Evolutionary conservation across 805 yeast genomes (phyloP).

Genomic region (Kazachstania africana): DNA sequence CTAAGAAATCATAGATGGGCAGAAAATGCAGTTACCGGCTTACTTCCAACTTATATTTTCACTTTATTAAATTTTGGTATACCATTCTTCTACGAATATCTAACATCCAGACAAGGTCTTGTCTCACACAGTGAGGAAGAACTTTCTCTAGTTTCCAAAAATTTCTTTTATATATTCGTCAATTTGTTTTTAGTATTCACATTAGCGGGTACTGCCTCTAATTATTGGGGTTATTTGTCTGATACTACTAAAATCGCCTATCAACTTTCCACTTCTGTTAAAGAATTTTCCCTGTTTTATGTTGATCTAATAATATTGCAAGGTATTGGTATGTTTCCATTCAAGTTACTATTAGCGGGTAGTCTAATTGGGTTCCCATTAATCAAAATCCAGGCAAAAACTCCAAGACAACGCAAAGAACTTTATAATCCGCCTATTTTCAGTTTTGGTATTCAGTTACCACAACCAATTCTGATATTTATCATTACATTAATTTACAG

Average conservation of each 20-base stretch:
- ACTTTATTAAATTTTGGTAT: slow-evolving; percentile 71
- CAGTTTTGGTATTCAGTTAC: slow-evolving; percentile 83
- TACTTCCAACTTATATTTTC: slow-evolving; percentile 84
- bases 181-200: slow-evolving; percentile 90
- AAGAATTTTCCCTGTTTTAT: slow-evolving; percentile 73
- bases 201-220: slow-evolving; percentile 82
- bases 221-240: slow-evolving; percentile 65
- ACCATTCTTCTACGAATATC: slow-evolving; percentile 78
- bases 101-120: slow-evolving; percentile 76
- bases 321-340: slow-evolving; percentile 85
- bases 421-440: slow-evolving; percentile 82
- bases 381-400: slow-evolving; percentile 50
- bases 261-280: slow-evolving; percentile 71
- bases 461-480: slow-evolving; percentile 80
- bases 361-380: slow-evolving; percentile 65
- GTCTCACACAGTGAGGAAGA: slow-evolving; percentile 91
- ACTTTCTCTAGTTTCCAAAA: slow-evolving; percentile 77
- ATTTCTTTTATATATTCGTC: slow-evolving; percentile 89
- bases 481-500: slow-evolving; percentile 80
- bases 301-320: slow-evolving; percentile 76
- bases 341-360: slow-evolving; percentile 72
- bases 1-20: slow-evolving; percentile 59
- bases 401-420: slow-evolving; percentile 71
- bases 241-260: slow-evolving; percentile 86
- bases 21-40: slow-evolving; percentile 69